Evolutionary conservation across 2,329 filamentous ascomycete genomes (phyloP), one percentile per base, ranked within the genome.

Genomic region (Didymosphaeria variabile): DNA sequence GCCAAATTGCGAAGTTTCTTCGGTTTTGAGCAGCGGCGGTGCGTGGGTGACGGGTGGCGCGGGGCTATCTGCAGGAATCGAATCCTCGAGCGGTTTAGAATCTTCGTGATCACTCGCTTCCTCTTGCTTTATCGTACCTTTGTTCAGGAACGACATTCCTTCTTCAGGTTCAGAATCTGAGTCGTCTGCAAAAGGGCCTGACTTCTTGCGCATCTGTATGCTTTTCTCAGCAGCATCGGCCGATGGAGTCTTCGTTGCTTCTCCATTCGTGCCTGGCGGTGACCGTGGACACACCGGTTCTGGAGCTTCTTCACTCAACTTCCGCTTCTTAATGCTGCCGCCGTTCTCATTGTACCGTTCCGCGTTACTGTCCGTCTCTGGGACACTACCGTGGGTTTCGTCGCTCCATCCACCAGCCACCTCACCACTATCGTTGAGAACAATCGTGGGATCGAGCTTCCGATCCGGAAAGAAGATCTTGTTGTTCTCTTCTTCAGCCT

Each of bases 131-230:
- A 65, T 66, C 69, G 59, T 72, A 71, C 72, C 69, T 73, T 63
- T 58, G 63, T 60, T 67, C 29, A 12, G 46, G n/a, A 55, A 40
- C 8, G 44, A 12, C 2, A 53, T 46, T 32, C 61, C 55, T 2
- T 69, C 68, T 17, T 79, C 78, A 8, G 85, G 80, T 55, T 89
- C 87, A 44, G 83, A 87, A 57, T 89, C 87, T 1, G 90, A 92
- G 62, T 93, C 90, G 59, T 91, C 86, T 44, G 93, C 72, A 67
- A 94, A 94, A 0, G 90, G 90, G 0, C 87, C 88, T 59, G 77
- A 82, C 60, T 75, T 73, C 59, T 74, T 81, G 36, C 72, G 75
- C 5, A 68, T 59, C 54, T 70, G 63, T 2, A 55, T 10, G 26
- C 54, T 49, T 36, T 59, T 61, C 54, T 61, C 67, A 32, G 57